phyloP scores from a whole-genome alignment of 208 protist genomes.

The Trypanosomatidae sp. region DNA sequence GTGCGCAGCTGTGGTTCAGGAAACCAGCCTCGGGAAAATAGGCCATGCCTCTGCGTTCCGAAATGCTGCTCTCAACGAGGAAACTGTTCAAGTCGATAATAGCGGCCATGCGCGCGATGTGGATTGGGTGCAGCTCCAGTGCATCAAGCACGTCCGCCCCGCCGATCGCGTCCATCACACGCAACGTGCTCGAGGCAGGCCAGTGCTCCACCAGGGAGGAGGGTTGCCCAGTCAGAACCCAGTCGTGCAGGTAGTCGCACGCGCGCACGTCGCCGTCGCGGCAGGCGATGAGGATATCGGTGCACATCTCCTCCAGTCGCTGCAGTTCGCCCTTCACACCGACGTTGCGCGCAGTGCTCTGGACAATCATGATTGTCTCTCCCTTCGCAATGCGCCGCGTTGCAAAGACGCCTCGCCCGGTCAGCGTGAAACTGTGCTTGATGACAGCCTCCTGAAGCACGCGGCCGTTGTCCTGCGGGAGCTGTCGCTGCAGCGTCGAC shows the following conservation, averaged over 20 bases:
- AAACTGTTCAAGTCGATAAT: slow-evolving; percentile 89
- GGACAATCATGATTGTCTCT: slow-evolving; percentile 85
- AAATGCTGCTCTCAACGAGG: slow-evolving; percentile 81
- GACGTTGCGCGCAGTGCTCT: slow-evolving; percentile 71
- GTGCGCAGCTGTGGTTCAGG: slow-evolving; percentile 86
- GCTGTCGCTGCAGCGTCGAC: slow-evolving; percentile 45
- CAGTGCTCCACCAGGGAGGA: slow-evolving; percentile 85
- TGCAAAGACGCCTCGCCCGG: slow-evolving; percentile 84
- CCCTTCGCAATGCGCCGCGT: slow-evolving; percentile 66
- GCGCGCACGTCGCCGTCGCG: slow-evolving; percentile 24
- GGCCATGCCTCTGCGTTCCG: slow-evolving; percentile 84
- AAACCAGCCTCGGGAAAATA: slow-evolving; percentile 91
- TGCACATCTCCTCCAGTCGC: slow-evolving; percentile 81
- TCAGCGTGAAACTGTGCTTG: slow-evolving; percentile 76
- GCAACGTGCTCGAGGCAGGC: slow-evolving; percentile 54
- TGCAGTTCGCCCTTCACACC: slow-evolving; percentile 77
- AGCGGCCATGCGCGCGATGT: slow-evolving; percentile 81
- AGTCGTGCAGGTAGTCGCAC: slow-evolving; percentile 66
- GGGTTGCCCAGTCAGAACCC: slow-evolving; percentile 82
- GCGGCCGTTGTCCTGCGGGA: slow-evolving; percentile 76
- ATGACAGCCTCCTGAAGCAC: slow-evolving; percentile 70
- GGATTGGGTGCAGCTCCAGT: slow-evolving; percentile 79
- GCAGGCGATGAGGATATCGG: slow-evolving; percentile 25
- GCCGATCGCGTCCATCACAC: slow-evolving; percentile 70
- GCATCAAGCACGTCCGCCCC: slow-evolving; percentile 52